Conservation (phyloP, 1,284 basidiomycete genomes). For the Tilletia setariae region DNA sequence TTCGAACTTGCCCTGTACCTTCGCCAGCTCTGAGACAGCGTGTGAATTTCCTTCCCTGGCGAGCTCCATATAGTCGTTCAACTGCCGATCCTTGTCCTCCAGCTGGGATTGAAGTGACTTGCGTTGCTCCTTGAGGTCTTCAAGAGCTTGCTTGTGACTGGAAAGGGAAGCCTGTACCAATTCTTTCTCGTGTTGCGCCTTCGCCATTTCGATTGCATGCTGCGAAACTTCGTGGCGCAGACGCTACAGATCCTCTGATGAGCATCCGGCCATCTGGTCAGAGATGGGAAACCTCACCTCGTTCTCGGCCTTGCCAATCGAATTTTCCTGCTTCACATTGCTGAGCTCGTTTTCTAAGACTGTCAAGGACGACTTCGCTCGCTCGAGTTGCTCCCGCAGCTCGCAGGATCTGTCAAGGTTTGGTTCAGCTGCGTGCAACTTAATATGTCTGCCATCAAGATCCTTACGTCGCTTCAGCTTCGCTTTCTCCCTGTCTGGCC, state of each 20-base stretch:
- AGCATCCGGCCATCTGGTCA: neutral
- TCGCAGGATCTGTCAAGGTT: neutral
- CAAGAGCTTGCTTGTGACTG: slow-evolving; percentile 69
- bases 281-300: neutral
- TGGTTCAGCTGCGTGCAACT: no score
- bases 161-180: slow-evolving; percentile 74
- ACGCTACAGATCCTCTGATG: slow-evolving; percentile 12
- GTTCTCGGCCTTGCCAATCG: neutral
- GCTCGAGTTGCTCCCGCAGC: neutral
- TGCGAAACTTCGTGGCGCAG: neutral
- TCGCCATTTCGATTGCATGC: neutral
- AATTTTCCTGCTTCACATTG: neutral
- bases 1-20: slow-evolving; percentile 2
- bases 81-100: slow-evolving; percentile 12
- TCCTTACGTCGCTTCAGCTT: no score
- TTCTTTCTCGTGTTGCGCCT: neutral
- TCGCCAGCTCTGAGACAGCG: neutral
- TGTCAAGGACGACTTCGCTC: neutral
- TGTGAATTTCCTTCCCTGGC: neutral
- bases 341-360: neutral
- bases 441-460: no score
- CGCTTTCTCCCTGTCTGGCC: no score
- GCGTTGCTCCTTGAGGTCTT: slow-evolving; percentile 79
- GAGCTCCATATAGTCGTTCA: slow-evolving; percentile 9
- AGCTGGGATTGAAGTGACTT: neutral